Conservation (phyloP, 129 eudicot genomes). For the Sambucus nigra region DNA sequence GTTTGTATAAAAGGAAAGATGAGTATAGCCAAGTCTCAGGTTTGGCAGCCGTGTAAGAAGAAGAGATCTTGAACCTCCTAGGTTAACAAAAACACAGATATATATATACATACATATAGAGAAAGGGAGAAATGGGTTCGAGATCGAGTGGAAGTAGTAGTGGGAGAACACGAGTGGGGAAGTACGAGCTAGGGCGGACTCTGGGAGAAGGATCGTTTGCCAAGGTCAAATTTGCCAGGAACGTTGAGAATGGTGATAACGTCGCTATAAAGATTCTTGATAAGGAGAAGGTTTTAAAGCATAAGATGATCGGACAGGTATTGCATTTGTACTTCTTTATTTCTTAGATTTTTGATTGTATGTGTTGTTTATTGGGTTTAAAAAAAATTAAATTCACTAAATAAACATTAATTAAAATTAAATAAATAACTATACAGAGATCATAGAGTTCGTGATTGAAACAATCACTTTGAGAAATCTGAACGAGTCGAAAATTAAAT, state of each 20-base stretch:
- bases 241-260: constrained; percentile 53
- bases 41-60: constrained; percentile 97
- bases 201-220: constrained; percentile 88
- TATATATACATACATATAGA: neutral
- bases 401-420: no score
- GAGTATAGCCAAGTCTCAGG: constrained; percentile 78
- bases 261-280: constrained; percentile 83
- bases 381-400: no score
- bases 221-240: constrained; percentile 67
- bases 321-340: neutral
- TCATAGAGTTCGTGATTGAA: no score
- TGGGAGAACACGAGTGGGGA: constrained; percentile 68
- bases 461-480: no score
- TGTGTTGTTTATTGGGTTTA: no score
- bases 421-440: no score
- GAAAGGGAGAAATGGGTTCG: neutral
- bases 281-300: constrained; percentile 80
- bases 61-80: constrained; percentile 39
- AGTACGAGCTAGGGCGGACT: constrained; percentile 78
- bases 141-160: constrained; percentile 8
- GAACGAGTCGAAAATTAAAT: no score
- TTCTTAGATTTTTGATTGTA: neutral
- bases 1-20: constrained; percentile 24
- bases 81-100: constrained; percentile 10
- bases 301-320: constrained; percentile 88